Percentiles rank a stretch among this genome's conserved stretches.
Conservation (phyloP, 768 basidiomycete species). For the Omphalotus guepiniiformis region DNA sequence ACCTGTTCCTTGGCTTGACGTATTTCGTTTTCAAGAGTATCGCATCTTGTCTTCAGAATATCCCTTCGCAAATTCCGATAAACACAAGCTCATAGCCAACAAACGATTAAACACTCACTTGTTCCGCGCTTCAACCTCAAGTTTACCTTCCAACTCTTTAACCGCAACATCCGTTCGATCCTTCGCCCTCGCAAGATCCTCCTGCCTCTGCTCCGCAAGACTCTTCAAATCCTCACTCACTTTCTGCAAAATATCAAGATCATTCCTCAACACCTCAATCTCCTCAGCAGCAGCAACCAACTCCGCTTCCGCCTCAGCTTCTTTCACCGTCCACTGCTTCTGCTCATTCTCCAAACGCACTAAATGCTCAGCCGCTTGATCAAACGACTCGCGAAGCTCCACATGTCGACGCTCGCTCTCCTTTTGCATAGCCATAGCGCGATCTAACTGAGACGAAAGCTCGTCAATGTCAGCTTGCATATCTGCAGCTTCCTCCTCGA, state of each 20-base stretch:
- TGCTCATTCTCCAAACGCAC: slow-evolving; percentile 77
- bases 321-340: slow-evolving; percentile 58
- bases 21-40: slow-evolving; percentile 61
- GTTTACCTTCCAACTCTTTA: slow-evolving; percentile 67
- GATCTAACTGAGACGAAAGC: slow-evolving; percentile 81
- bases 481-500: slow-evolving; percentile 80
- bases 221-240: slow-evolving; percentile 67
- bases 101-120: slow-evolving; percentile 47
- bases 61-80: slow-evolving; percentile 42
- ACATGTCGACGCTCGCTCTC: slow-evolving; percentile 78
- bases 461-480: slow-evolving; percentile 81
- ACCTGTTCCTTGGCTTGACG: slow-evolving; percentile 75
- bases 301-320: slow-evolving; percentile 58
- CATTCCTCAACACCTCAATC: slow-evolving; percentile 51
- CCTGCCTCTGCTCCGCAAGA: slow-evolving; percentile 68
- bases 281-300: slow-evolving; percentile 55
- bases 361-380: slow-evolving; percentile 83
- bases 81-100: neutral
- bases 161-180: slow-evolving; percentile 66
- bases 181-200: slow-evolving; percentile 69
- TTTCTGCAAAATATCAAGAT: slow-evolving; percentile 61
- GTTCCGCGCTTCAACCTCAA: slow-evolving; percentile 59
- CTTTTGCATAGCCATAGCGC: slow-evolving; percentile 72
- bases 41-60: slow-evolving; percentile 51
- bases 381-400: slow-evolving; percentile 66